phyloP scores from a whole-genome alignment of 257 asterid species.

The Plantago ovata region DNA sequence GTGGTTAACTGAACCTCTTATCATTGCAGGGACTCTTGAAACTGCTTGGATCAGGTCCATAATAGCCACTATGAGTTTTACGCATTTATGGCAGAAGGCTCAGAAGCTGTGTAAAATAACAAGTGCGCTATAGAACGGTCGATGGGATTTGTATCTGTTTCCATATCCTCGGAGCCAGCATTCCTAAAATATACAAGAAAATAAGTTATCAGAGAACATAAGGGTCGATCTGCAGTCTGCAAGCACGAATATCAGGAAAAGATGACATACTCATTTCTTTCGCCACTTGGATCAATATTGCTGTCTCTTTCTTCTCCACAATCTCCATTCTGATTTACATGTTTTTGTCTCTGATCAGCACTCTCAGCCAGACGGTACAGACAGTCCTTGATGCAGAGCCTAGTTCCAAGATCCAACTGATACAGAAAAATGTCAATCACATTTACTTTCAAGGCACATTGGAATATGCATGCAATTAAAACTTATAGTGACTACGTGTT shows the following conservation, averaged over 20 bases:
- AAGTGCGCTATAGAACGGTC: constrained; percentile 83
- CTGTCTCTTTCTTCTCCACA: constrained; percentile 43
- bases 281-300: constrained; percentile 33
- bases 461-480: too few species aligned
- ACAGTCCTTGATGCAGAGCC: constrained; percentile 89
- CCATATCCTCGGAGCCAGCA: constrained; percentile 63
- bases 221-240: constrained; percentile 4
- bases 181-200: constrained; percentile 25
- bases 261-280: constrained; percentile 51
- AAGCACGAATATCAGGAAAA: constrained; percentile 6
- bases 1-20: constrained; percentile 20
- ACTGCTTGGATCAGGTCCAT: constrained; percentile 27
- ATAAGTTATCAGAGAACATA: background rate
- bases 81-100: constrained; percentile 32
- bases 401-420: constrained; percentile 81
- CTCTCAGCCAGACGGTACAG: constrained; percentile 88
- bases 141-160: constrained; percentile 76
- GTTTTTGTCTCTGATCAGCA: constrained; percentile 81
- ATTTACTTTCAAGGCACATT: constrained; percentile 14
- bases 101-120: constrained; percentile 72
- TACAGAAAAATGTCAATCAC: constrained; percentile 20
- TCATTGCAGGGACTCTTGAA: constrained; percentile 31
- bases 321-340: constrained; percentile 27
- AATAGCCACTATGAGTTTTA: constrained; percentile 22
- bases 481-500: too few species aligned